Base-by-base conservation (phyloP, 371 early-diverging fungal species). In the Rhizopus arrhizus region DNA sequence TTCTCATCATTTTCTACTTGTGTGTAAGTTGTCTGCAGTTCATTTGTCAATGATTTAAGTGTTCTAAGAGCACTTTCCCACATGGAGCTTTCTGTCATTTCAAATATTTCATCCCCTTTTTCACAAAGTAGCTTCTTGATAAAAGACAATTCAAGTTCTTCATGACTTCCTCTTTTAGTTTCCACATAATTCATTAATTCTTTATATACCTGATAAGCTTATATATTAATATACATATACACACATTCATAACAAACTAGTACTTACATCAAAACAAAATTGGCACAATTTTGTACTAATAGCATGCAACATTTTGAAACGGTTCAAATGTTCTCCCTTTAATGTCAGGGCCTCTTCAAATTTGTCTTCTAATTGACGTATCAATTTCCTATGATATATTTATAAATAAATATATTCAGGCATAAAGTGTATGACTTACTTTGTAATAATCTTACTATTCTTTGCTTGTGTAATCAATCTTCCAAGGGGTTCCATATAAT, bases 321-420 rank as follows among this genome's bases (percentile, higher is more conserved):
- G 77, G 33, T 80, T 61, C 11, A 78, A 64, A 47, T 77, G 69
- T 45, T 84, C 85, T 0, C 80, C 64, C 55, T 82, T 83, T 31
- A 84, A 49, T 15, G 78, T 77, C 41, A 84, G 62, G 1, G 80
- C 79, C 46, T 85, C 75, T 12, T 83, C 84, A 40, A 74, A 71
- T 32, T 88, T 68, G 46, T 91, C 91, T 16, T 82, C 84, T 28
- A 90, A 61, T 35, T 85, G 83, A 32, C 89, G 83, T 60, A 85
- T 55, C 38, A 91, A 60, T 79, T 90, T 91, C 62, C 88, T 87
- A 70, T 12, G 8, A 40, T n/a, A 10, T n/a, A 58, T 4, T 11
- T 4, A 32, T 38, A 41, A 31, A 13, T 36, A 36, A 12, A 49
- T 29, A 29, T 11, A 33, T 10, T 43, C 29, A 22, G 22, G 22